Evolutionary conservation across 495 filamentous ascomycete genomes (phyloP).

Genomic region (Aspergillus egyptiacus): DNA sequence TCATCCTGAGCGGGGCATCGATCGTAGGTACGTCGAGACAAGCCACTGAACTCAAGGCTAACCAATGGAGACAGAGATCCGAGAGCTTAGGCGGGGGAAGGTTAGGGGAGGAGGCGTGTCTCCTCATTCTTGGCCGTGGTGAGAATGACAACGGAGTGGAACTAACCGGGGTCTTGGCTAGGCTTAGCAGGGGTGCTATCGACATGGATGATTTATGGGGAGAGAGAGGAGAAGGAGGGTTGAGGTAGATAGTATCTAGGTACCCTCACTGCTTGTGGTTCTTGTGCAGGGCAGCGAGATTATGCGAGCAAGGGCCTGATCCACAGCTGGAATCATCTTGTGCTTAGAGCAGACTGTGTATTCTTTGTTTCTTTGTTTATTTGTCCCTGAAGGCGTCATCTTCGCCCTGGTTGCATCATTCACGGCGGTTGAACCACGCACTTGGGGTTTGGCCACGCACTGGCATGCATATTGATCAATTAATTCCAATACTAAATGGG

Average conservation of each 20-base stretch:
- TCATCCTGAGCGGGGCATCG: not conserved
- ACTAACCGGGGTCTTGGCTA: slow-evolving; percentile 1
- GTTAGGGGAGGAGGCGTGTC: not conserved
- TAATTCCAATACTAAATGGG: too few relatives aligned
- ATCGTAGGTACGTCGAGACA: not conserved
- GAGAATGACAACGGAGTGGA: not conserved
- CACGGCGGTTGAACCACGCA: too few relatives aligned
- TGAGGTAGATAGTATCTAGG: not conserved
- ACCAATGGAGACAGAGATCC: too few relatives aligned
- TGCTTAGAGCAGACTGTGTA: too few relatives aligned
- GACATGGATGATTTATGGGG: not conserved
- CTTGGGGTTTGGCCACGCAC: too few relatives aligned
- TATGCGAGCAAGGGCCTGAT: not conserved
- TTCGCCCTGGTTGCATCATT: not conserved
- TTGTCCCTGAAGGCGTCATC: slow-evolving; percentile 1
- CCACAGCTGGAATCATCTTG: not conserved
- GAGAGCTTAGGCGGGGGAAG: too few relatives aligned
- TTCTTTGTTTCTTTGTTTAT: not conserved
- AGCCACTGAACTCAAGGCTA: not conserved
- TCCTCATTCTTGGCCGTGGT: too few relatives aligned
- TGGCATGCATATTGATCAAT: too few relatives aligned
- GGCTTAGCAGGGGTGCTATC: not conserved
- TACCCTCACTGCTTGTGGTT: too few relatives aligned
- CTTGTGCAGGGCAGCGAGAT: too few relatives aligned
- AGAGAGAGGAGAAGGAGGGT: too few relatives aligned